Evolutionary conservation across 345 rosid species (phyloP).

Genomic region (thale cress (Arabidopsis thaliana)): DNA sequence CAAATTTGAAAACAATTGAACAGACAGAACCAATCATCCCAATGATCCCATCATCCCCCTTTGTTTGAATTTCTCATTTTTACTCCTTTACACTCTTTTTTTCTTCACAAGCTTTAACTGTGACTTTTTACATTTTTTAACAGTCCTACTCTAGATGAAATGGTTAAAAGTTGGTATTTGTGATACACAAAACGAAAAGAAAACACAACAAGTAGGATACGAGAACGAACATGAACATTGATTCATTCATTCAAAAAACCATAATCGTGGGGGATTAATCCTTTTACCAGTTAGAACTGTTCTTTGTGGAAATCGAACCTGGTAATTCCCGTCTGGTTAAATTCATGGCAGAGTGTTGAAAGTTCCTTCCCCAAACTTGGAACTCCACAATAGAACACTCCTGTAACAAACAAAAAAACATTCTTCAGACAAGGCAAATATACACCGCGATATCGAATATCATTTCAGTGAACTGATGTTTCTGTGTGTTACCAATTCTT

Average conservation of each 20-base stretch:
- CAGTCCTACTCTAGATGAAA: slow-evolving; percentile 7
- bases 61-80: no score
- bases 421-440: slow-evolving; percentile 1
- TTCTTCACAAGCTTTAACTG: no score
- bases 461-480: neutral
- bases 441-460: neutral
- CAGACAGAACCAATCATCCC: no score
- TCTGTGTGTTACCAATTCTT: slow-evolving; percentile 31
- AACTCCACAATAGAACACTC: slow-evolving; percentile 48
- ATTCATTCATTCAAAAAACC: slow-evolving; percentile 8
- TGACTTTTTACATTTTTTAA: neutral
- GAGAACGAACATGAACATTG: slow-evolving; percentile 2
- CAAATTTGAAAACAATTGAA: no score
- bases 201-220: neutral
- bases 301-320: slow-evolving; percentile 47
- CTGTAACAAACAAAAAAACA: slow-evolving; percentile 19
- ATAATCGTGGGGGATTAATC: neutral
- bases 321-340: slow-evolving; percentile 41
- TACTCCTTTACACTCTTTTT: no score
- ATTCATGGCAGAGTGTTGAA: slow-evolving; percentile 37
- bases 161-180: neutral
- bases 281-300: slow-evolving; percentile 26
- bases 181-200: neutral
- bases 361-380: slow-evolving; percentile 44
- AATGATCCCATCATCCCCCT: no score